Percentiles rank a stretch among this genome's conserved stretches.
Conservation (phyloP, 768 basidiomycete genomes). For the Leccinum boreale region DNA sequence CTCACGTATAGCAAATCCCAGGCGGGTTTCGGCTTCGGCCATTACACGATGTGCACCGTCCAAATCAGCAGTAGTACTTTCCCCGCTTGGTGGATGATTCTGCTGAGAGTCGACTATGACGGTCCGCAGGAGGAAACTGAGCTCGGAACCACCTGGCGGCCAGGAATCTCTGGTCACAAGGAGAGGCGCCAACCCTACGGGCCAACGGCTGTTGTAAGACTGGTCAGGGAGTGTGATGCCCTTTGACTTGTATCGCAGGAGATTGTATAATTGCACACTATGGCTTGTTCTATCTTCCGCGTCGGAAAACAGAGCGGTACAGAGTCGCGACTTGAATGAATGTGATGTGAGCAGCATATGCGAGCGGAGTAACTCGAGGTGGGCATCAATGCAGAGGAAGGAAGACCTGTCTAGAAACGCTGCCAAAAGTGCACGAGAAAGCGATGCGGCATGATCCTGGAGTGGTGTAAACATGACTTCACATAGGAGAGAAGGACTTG, state of each 20-base stretch:
- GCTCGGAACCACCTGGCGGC: constrained; percentile 84
- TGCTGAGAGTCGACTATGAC: constrained; percentile 83
- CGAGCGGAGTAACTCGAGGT: constrained; percentile 66
- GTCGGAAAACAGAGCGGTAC: constrained; percentile 75
- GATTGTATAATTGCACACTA: constrained; percentile 25
- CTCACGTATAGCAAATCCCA: constrained; percentile 84
- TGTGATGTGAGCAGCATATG: constrained; percentile 73
- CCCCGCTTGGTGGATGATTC: constrained; percentile 13
- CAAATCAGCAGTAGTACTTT: constrained; percentile 26
- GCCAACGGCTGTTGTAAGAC: constrained; percentile 39
- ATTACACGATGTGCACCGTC: constrained; percentile 36
- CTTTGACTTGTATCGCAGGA: constrained; percentile 22
- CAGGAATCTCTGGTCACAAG: constrained; percentile 74
- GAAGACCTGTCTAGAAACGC: constrained; percentile 63
- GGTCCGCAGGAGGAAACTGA: constrained; percentile 78
- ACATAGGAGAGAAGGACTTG: constrained; percentile 60
- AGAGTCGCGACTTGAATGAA: constrained; percentile 68
- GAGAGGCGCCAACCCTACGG: constrained; percentile 69
- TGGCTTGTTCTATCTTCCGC: constrained; percentile 45
- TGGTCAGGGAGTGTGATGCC: constrained; percentile 18
- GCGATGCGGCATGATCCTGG: constrained; percentile 53
- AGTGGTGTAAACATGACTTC: constrained; percentile 62
- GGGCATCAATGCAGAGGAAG: constrained; percentile 64
- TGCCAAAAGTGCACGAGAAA: constrained; percentile 65
- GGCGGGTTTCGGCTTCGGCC: constrained; percentile 67